These are phyloP conservation scores for Ochromonas danica DNA, from an alignment of 108 stramenopile genomes.

Conservation along the genomic window DNA sequence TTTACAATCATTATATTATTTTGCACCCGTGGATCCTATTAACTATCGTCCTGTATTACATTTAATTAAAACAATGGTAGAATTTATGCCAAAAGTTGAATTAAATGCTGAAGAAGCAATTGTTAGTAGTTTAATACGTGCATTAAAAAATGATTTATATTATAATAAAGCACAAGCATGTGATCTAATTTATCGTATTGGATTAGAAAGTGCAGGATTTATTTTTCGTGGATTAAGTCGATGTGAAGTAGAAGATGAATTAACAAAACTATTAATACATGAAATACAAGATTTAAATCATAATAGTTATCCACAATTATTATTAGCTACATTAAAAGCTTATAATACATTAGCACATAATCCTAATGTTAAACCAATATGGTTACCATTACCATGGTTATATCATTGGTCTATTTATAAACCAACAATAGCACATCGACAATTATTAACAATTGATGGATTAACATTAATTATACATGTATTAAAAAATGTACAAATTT, in stretches of 20 bases:
- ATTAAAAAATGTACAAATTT: background rate
- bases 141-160: background rate
- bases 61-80: background rate
- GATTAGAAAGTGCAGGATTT: background rate
- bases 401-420: background rate
- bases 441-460: background rate
- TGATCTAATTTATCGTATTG: background rate
- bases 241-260: background rate
- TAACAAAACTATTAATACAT: background rate
- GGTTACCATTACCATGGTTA: background rate
- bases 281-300: background rate
- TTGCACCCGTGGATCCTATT: background rate
- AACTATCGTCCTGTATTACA: background rate
- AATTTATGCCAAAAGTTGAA: background rate
- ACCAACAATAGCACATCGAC: background rate
- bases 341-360: background rate
- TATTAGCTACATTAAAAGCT: background rate
- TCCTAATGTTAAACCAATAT: background rate
- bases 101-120: background rate
- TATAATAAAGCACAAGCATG: background rate
- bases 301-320: background rate
- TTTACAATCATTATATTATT: background rate
- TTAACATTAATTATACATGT: background rate
- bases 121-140: background rate
- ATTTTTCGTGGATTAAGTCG: background rate